Base-by-base conservation (phyloP, 2,329 filamentous ascomycete species). In the Aspergillus sp. region DNA sequence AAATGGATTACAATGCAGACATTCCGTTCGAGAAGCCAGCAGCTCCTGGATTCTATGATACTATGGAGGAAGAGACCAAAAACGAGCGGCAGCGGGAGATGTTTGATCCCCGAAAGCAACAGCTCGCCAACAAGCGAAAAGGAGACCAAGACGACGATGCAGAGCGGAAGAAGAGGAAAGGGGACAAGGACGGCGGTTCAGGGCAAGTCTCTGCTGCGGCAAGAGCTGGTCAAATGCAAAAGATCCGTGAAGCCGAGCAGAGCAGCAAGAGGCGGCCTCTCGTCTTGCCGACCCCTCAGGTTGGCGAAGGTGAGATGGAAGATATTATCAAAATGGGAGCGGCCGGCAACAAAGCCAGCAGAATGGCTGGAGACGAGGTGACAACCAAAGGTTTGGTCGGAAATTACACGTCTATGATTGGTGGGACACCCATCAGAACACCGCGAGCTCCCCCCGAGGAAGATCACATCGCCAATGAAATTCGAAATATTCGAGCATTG, bases 1-100 rank as follows among this genome's bases (percentile, higher is more conserved):
- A 96, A 66, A 98, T 98, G 86, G 91, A 98, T 61, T 98, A 98
- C 68, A 98, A 98, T 61, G 91, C 91, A 49, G 91, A 98, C 49
- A 93, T 98, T 44, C 91, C 91, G 0, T 96, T 98, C 45, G 91
- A 98, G 60, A 95, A 91, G 61, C 83, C 84, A 43, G 80, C 91
- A 0, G 81, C 82, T 0, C 68, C 79, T 14, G 91, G 91, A 8
- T 98, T 98, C 57, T 94, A 89, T 63, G 89, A 98, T 56, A 98
- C 91, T 0, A 69, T 69, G 3, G 86, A 95, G 10, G 91, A 98
- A 55, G 68, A 82, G 44, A 63, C 67, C 4, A 72, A 70, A 44
- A 98, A 98, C 58, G 89, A 98, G 60, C 74, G 74, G 37, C 80
- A 93, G 55, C 76, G 86, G 31, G 78, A 83, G 36, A 76, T 79